phyloP scores from a whole-genome alignment of 306 rosid genomes.

The Prunus dulcis region DNA sequence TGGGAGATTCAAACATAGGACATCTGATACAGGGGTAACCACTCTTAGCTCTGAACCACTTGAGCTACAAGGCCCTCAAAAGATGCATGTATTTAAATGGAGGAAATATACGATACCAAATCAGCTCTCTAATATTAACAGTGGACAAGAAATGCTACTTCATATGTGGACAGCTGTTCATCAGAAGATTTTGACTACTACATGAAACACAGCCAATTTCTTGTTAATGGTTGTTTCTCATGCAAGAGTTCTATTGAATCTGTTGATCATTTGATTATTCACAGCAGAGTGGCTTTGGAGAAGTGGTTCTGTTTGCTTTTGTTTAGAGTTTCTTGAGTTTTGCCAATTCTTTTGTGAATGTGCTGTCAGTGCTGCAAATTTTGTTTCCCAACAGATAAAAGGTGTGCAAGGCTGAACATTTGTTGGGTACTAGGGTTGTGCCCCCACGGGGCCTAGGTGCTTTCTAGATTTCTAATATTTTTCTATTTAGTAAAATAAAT shows the following conservation, averaged over 20 bases:
- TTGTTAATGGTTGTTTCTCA: neutral
- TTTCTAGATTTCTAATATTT: neutral
- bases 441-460: neutral
- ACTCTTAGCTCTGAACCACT: too few relatives aligned
- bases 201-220: neutral
- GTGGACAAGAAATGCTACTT: neutral
- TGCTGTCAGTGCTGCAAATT: neutral
- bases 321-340: too few relatives aligned
- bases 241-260: neutral
- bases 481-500: neutral
- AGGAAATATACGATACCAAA: neutral
- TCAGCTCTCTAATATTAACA: neutral
- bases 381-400: neutral
- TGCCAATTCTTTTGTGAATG: too few relatives aligned
- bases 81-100: neutral
- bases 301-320: too few relatives aligned
- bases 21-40: too few relatives aligned
- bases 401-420: neutral
- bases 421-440: neutral
- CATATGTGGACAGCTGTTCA: neutral
- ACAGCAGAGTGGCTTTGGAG: too few relatives aligned
- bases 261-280: neutral
- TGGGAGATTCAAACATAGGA: too few relatives aligned
- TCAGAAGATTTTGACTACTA: neutral
- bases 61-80: too few relatives aligned